Base-by-base conservation (phyloP, 2,329 filamentous ascomycete species). In the Neonectria coccinea region DNA sequence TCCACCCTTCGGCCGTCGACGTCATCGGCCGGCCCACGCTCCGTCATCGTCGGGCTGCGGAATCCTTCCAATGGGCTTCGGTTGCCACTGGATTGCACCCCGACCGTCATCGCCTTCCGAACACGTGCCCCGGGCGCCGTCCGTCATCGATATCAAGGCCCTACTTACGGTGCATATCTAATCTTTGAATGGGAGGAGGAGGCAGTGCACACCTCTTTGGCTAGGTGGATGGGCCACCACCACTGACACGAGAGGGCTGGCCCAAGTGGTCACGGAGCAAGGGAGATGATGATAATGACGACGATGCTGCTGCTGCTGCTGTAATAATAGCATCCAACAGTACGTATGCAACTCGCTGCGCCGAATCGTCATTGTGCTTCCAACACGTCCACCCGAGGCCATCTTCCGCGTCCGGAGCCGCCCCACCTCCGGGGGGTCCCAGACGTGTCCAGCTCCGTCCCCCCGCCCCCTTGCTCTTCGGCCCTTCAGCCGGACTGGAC, bases 21-120 rank as follows among this genome's bases (percentile, higher is more conserved):
- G 70, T 72, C 70, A 72, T 69, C 59, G 45, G 31, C 33, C n/a
- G 63, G 58, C 57, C 53, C 58, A 61, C 48, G 60, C 55, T 54
- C 61, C 50, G 61, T 69, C 67, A 71, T 68, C 33, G 51, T 68
- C 53, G 55, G 55, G 29, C 41, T 48, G 58, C 52, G 62, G 57
- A 62, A 67, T 68, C 57, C 56, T 66, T 70, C 62, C 62, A 64
- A 66, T 70, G 64, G 65, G 53, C 36, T 42, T 59, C 20, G 56
- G 20, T 9, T 36, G 29, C 31, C 48, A 52, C 44, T 44, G 36
- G 39, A 51, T 62, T 62, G 47, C 53, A 29, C 8, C 31, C 31
- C 31, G 45, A 36, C 25, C 29, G 36, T 36, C 44, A 36, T 47
- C 14, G 29, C 31, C 31, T 41, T 18, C 36, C 48, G 48, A 51